Evolutionary conservation across 1,139 yeast species (phyloP).

Genomic region (Blastobotrys petasosporus): DNA sequence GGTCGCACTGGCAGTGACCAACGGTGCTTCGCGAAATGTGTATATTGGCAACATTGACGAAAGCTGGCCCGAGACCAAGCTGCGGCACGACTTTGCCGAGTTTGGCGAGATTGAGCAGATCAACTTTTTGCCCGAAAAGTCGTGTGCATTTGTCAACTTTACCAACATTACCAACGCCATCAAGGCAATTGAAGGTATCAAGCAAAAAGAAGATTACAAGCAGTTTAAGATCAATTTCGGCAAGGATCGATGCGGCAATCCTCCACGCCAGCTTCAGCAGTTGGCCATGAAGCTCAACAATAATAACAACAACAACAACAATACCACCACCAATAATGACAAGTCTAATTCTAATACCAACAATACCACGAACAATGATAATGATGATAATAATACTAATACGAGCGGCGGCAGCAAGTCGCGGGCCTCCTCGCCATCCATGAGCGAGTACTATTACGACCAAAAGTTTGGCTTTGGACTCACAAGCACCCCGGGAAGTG

Average conservation of each 20-base stretch:
- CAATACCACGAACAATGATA: not conserved
- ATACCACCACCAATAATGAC: not conserved
- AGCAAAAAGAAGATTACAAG: conserved; percentile 43
- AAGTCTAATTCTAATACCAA: not conserved
- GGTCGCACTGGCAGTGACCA: conserved; percentile 78
- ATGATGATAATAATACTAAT: too few species aligned
- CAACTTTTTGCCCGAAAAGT: conserved; percentile 73
- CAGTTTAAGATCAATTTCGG: conserved; percentile 75
- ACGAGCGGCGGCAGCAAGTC: not conserved
- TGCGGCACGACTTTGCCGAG: conserved; percentile 68
- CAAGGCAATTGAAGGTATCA: conserved; percentile 68
- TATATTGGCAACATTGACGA: conserved; percentile 70
- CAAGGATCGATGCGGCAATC: conserved; percentile 90
- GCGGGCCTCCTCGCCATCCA: conserved; percentile 3
- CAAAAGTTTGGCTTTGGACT: conserved; percentile 10
- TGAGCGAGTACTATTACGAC: conserved; percentile 4
- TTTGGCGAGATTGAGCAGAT: conserved; percentile 95
- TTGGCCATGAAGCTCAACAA: conserved; percentile 5
- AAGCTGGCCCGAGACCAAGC: conserved; percentile 51
- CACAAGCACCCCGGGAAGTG: conserved; percentile 46
- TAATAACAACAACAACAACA: conserved; percentile 1
- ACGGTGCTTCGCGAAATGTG: conserved; percentile 88
- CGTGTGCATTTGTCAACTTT: conserved; percentile 90
- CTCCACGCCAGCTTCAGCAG: conserved; percentile 38
- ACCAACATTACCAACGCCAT: conserved; percentile 84